These are phyloP conservation scores for Cladophialophora psammophila DNA, from an alignment of 2,329 filamentous ascomycete genomes.

Conservation along the genomic window DNA sequence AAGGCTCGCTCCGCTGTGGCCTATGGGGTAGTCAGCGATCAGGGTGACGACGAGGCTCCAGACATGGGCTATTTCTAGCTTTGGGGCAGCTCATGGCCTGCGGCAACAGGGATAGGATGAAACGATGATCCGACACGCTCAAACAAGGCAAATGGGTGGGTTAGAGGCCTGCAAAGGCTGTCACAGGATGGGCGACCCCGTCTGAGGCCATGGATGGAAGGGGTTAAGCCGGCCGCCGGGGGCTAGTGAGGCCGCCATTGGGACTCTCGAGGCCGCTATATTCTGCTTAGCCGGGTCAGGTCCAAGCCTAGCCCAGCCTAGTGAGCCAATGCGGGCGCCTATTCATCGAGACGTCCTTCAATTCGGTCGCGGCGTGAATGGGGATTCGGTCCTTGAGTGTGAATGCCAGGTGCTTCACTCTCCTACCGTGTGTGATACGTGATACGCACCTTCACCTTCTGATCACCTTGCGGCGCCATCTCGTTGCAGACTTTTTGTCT, in stretches of 20 bases:
- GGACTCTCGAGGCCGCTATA: background rate
- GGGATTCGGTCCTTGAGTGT: constrained; percentile 26
- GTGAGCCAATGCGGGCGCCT: constrained; percentile 31
- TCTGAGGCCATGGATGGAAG: constrained; percentile 12
- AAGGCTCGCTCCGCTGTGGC: constrained; percentile 19
- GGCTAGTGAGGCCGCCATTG: background rate
- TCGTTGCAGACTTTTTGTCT: constrained; percentile 3
- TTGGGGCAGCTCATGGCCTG: constrained; percentile 10
- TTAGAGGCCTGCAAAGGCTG: constrained; percentile 1
- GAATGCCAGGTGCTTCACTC: constrained; percentile 22
- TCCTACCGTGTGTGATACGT: constrained; percentile 15
- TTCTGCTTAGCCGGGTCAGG: constrained; percentile 9
- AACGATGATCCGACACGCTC: constrained; percentile 37
- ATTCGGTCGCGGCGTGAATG: constrained; percentile 33
- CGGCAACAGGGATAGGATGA: constrained; percentile 25
- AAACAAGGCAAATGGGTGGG: constrained; percentile 12
- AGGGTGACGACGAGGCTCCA: constrained; percentile 7
- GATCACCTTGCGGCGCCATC: constrained; percentile 17
- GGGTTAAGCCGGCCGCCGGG: constrained; percentile 13
- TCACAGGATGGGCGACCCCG: constrained; percentile 26
- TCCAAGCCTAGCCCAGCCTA: constrained; percentile 3
- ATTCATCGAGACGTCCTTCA: constrained; percentile 34
- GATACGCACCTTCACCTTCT: constrained; percentile 3
- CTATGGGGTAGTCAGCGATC: constrained; percentile 1
- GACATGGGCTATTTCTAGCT: constrained; percentile 17